These are phyloP conservation scores for Domatiomyces globalis DNA, from an alignment of 2,329 filamentous ascomycete species.

Conservation along the genomic window DNA sequence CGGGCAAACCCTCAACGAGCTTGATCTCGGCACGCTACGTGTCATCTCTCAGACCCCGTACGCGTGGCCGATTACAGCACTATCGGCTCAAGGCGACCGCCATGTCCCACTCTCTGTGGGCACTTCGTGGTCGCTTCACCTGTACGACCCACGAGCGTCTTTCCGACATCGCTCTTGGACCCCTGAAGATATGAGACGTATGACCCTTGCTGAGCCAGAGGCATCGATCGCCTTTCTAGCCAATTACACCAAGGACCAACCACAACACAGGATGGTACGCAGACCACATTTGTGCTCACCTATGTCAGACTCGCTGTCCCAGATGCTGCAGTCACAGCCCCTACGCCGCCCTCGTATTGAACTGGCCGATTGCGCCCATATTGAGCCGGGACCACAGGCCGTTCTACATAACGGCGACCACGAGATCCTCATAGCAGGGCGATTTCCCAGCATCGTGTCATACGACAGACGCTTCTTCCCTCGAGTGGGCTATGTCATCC, in stretches of 20 bases:
- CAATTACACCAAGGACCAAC: constrained; percentile 5
- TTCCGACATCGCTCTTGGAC: constrained; percentile 2
- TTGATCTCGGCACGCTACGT: constrained; percentile 62
- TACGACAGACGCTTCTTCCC: constrained; percentile 84
- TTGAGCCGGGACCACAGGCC: constrained; percentile 69
- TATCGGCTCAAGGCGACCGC: constrained; percentile 53
- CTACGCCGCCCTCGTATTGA: neutral
- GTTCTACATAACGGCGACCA: constrained; percentile 65
- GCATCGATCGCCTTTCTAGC: constrained; percentile 6
- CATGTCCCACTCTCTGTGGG: constrained; percentile 67
- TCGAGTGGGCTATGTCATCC: constrained; percentile 58
- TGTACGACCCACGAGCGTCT: constrained; percentile 58
- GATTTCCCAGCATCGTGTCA: constrained; percentile 75
- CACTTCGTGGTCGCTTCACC: constrained; percentile 64
- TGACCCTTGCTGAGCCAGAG: neutral
- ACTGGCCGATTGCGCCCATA: constrained; percentile 44
- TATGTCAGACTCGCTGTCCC: constrained; percentile 22
- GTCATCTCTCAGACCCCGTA: constrained; percentile 57
- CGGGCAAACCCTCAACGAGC: constrained; percentile 60
- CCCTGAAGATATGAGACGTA: neutral
- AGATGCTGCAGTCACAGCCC: neutral
- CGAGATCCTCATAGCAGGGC: constrained; percentile 76
- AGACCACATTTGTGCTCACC: constrained; percentile 12
- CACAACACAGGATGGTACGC: neutral
- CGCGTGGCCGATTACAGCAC: constrained; percentile 67